These are phyloP conservation scores for Crithidia thermophila DNA, from an alignment of 208 protist species.

Conservation along the genomic window DNA sequence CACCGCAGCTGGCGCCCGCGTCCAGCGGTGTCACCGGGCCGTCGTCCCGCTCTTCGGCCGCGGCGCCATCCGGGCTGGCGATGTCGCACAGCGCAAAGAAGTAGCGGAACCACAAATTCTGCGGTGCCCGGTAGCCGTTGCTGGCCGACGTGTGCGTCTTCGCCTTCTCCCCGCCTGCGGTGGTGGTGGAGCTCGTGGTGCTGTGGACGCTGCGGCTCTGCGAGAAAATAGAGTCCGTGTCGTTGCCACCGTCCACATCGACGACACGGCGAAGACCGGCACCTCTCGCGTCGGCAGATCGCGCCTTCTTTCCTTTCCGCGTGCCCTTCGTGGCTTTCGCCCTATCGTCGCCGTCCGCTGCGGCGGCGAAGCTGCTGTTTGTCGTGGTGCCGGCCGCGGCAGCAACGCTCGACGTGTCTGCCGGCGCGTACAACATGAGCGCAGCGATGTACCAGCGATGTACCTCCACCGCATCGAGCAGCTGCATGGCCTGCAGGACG, in stretches of 20 bases:
- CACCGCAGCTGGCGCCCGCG: not conserved
- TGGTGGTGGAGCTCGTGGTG: not conserved
- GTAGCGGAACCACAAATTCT: slow-evolving; percentile 64
- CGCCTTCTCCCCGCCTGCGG: not conserved
- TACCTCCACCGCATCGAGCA: slow-evolving; percentile 46
- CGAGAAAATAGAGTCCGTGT: slow-evolving; percentile 9
- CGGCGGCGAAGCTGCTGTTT: not conserved
- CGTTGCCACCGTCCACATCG: not conserved
- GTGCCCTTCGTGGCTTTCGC: not conserved
- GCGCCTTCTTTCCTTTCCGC: too few relatives aligned
- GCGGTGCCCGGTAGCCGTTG: slow-evolving; percentile 41
- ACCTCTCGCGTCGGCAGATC: too few relatives aligned
- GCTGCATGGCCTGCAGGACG: slow-evolving; percentile 42
- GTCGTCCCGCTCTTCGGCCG: not conserved
- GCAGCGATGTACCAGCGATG: slow-evolving; percentile 73
- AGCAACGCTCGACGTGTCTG: not conserved
- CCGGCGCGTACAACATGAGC: slow-evolving; percentile 37
- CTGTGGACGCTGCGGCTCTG: slow-evolving; percentile 2
- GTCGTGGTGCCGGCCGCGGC: not conserved
- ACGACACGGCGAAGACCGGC: too few relatives aligned
- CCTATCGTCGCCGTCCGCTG: not conserved
- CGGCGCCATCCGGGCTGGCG: not conserved
- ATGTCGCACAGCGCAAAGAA: slow-evolving; percentile 49
- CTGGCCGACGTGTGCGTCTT: slow-evolving; percentile 3
- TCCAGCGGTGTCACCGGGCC: not conserved